These are phyloP conservation scores for Fallopia convolvulus DNA, from an alignment of 148 eudicot species.

Conservation along the genomic window DNA sequence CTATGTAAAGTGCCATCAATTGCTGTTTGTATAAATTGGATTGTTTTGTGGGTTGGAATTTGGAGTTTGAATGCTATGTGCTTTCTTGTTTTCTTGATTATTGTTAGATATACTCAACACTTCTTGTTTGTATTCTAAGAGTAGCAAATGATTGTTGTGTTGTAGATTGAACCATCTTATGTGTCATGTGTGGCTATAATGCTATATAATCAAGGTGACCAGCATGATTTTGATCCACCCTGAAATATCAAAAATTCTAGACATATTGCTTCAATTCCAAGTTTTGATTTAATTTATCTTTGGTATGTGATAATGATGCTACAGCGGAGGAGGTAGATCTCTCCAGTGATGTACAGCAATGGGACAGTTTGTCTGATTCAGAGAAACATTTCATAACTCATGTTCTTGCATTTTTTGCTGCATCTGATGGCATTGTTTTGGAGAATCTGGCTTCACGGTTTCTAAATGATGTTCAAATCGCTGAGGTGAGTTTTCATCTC, in stretches of 20 bases:
- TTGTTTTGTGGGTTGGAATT: background rate
- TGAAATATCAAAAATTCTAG: background rate
- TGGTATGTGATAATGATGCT: background rate
- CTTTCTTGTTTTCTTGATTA: background rate
- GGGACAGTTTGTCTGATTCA: conserved; percentile 45
- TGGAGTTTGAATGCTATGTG: background rate
- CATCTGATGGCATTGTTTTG: conserved; percentile 86
- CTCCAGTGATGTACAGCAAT: conserved; percentile 63
- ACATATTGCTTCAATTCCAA: background rate
- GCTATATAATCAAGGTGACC: background rate
- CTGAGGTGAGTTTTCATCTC: conserved; percentile 42
- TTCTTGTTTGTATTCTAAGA: too few relatives aligned
- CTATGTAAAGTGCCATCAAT: background rate
- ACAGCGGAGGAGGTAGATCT: conserved; percentile 90
- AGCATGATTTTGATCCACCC: background rate
- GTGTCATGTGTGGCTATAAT: background rate
- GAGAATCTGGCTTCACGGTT: conserved; percentile 77
- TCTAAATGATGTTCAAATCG: conserved; percentile 64
- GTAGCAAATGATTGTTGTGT: background rate
- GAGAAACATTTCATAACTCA: conserved; percentile 75
- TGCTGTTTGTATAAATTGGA: background rate
- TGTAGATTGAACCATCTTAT: background rate
- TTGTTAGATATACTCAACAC: too few relatives aligned
- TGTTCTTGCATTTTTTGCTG: conserved; percentile 78
- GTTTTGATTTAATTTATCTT: background rate